Percentiles rank a stretch among this genome's conserved stretches.
These are phyloP conservation scores for Malassezia psittaci DNA, from an alignment of 1,284 basidiomycete species.

Conservation along the genomic window DNA sequence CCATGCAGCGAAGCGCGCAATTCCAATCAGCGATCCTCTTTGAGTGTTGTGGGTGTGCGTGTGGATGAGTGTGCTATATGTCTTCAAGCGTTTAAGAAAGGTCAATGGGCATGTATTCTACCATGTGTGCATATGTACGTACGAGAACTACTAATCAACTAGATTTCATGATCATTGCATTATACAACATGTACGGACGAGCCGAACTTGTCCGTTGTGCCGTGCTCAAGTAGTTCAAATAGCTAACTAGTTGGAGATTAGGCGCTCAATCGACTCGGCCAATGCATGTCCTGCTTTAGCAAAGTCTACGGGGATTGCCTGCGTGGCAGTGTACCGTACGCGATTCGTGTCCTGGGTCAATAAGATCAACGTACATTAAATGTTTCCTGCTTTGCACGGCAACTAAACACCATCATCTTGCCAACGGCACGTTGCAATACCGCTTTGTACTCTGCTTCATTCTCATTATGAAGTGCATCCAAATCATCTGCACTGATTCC, in stretches of 20 bases:
- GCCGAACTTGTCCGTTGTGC: conserved; percentile 27
- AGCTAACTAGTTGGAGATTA: background rate
- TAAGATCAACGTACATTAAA: conserved; percentile 27
- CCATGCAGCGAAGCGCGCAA: too few species aligned
- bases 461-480: conserved; percentile 60
- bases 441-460: conserved; percentile 58
- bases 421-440: conserved; percentile 62
- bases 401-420: conserved; percentile 69
- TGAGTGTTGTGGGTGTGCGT: conserved; percentile 60
- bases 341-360: conserved; percentile 25
- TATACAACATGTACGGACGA: conserved; percentile 16
- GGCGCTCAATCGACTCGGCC: conserved; percentile 29
- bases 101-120: conserved; percentile 56
- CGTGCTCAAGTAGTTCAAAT: conserved; percentile 11
- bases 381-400: conserved; percentile 61
- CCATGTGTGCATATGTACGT: conserved; percentile 58
- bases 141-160: background rate
- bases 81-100: conserved; percentile 62
- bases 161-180: conserved; percentile 34
- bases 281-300: conserved; percentile 37
- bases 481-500: conserved; percentile 73
- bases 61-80: conserved; percentile 74
- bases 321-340: conserved; percentile 40
- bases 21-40: conserved; percentile 56
- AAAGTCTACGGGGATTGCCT: conserved; percentile 31